Conservation (phyloP, 352 stramenopile genomes). For the Elongisporangium undulatum region DNA sequence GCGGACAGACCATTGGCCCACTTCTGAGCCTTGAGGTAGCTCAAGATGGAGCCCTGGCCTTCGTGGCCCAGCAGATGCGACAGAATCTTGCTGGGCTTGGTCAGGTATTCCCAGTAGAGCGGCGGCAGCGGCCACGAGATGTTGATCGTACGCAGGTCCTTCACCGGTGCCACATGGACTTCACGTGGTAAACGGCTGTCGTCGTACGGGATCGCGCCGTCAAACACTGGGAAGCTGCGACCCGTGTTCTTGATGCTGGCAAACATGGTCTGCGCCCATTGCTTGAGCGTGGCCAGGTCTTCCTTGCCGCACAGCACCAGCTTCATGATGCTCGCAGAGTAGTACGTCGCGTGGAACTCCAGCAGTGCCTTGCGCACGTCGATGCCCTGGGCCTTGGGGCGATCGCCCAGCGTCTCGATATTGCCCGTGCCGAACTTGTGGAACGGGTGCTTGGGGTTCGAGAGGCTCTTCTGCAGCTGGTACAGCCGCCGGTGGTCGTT, state of each 20-base stretch:
- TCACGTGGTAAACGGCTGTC: conserved; percentile 31
- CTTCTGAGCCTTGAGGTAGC: conserved; percentile 84
- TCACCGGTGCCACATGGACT: conserved; percentile 57
- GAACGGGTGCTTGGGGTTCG: conserved; percentile 75
- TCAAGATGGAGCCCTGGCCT: conserved; percentile 89
- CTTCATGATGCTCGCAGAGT: conserved; percentile 90
- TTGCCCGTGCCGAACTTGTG: conserved; percentile 91
- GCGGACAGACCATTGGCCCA: conserved; percentile 68
- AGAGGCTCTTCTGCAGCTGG: conserved; percentile 78
- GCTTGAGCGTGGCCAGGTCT: conserved; percentile 71
- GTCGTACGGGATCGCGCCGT: conserved; percentile 41
- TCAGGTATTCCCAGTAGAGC: conserved; percentile 48
- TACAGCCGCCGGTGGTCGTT: conserved; percentile 88
- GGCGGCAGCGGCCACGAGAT: conserved; percentile 65
- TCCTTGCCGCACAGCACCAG: conserved; percentile 89
- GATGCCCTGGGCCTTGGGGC: conserved; percentile 28
- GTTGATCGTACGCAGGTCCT: conserved; percentile 70
- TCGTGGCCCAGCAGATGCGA: conserved; percentile 94
- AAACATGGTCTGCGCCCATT: conserved; percentile 79
- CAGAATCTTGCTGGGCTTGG: conserved; percentile 84
- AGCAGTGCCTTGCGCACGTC: conserved; percentile 72
- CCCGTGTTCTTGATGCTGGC: conserved; percentile 71
- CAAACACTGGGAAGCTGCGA: conserved; percentile 45
- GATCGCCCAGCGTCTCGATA: conserved; percentile 62
- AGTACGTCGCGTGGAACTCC: conserved; percentile 87